Percentiles rank a stretch among this genome's conserved stretches.
These are phyloP conservation scores for Nothophaeocryptopus gaeumannii DNA, from an alignment of 2,329 filamentous ascomycete species.

Conservation along the genomic window DNA sequence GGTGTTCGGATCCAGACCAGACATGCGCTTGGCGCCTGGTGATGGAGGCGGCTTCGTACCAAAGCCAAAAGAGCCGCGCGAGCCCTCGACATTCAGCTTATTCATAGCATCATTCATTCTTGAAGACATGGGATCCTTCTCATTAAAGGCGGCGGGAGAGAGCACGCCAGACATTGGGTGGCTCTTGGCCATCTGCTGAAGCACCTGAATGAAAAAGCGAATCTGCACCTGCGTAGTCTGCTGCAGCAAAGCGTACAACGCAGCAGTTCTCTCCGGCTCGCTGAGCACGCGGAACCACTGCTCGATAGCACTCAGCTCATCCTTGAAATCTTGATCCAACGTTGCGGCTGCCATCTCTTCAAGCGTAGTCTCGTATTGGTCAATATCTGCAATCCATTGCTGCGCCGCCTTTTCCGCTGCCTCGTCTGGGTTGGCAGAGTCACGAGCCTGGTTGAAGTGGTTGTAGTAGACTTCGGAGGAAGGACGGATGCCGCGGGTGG, in stretches of 20 bases:
- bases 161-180: slow-evolving; percentile 95
- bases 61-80: slow-evolving; percentile 75
- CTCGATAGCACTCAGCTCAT: slow-evolving; percentile 96
- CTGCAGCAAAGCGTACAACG: slow-evolving; percentile 90
- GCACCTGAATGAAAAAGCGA: slow-evolving; percentile 96
- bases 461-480: slow-evolving; percentile 92
- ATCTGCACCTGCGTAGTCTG: slow-evolving; percentile 99
- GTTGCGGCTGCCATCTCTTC: slow-evolving; percentile 99
- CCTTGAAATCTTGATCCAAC: slow-evolving; percentile 99
- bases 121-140: slow-evolving; percentile 98
- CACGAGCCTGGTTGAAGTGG: slow-evolving; percentile 65
- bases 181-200: slow-evolving; percentile 98
- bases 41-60: slow-evolving; percentile 68
- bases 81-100: slow-evolving; percentile 83
- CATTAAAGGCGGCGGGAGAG: slow-evolving; percentile 86
- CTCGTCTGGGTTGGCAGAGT: slow-evolving; percentile 71
- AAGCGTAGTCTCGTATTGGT: slow-evolving; percentile 97
- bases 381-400: slow-evolving; percentile 98
- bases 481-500: slow-evolving; percentile 78
- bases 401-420: slow-evolving; percentile 89
- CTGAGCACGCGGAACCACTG: slow-evolving; percentile 99
- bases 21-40: slow-evolving; percentile 82
- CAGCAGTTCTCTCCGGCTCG: slow-evolving; percentile 92
- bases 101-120: slow-evolving; percentile 94
- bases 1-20: slow-evolving; percentile 84